A percentile compares a stretch with the other conserved stretches of the same genome.
These are phyloP conservation scores for Dichomitus squalens DNA, from an alignment of 1,284 basidiomycete genomes.

Conservation along the genomic window DNA sequence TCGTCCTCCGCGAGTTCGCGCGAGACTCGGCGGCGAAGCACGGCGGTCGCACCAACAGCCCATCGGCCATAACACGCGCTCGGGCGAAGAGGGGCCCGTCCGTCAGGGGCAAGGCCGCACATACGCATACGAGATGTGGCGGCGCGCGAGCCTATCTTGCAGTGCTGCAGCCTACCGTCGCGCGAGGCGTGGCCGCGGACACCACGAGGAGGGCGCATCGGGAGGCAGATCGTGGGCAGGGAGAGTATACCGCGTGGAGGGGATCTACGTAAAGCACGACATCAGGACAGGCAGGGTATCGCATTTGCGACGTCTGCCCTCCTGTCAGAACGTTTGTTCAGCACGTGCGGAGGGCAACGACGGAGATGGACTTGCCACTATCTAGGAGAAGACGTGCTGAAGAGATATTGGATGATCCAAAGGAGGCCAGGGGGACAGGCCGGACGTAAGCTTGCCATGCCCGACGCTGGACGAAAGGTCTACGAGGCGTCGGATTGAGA, in stretches of 20 bases:
- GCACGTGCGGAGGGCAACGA: background rate
- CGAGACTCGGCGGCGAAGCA: background rate
- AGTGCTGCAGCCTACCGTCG: background rate
- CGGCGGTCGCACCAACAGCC: background rate
- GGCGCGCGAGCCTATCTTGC: background rate
- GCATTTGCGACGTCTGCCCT: background rate
- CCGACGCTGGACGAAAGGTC: background rate
- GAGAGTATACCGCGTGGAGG: background rate
- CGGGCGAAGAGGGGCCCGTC: background rate
- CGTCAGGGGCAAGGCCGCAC: background rate
- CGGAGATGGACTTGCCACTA: background rate
- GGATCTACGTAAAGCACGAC: background rate
- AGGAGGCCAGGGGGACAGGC: background rate
- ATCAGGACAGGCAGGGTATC: background rate
- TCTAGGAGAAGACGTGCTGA: background rate
- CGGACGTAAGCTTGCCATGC: background rate
- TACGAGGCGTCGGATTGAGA: background rate
- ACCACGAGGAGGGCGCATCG: background rate
- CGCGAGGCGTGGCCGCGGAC: background rate
- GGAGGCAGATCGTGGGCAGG: background rate
- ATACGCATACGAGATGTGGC: background rate
- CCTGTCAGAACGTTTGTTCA: background rate
- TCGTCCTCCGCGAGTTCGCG: background rate
- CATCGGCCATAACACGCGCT: background rate
- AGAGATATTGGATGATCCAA: background rate